Evolutionary conservation across 1,284 basidiomycete genomes (phyloP).

Genomic region (Hypsizygus ulmarius): DNA sequence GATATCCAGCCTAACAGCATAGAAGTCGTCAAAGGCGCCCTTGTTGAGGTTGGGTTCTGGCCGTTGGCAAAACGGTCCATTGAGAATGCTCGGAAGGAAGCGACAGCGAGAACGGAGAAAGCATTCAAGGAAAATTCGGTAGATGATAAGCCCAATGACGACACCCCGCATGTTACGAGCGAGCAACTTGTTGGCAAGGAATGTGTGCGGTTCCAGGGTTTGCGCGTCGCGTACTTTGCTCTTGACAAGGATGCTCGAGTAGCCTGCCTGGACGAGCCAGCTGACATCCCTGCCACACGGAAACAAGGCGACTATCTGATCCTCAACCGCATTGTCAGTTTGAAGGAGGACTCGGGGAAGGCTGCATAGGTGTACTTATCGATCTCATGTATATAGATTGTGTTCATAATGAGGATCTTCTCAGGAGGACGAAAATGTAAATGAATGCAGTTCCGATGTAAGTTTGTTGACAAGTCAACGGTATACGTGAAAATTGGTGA

Average conservation of each 20-base stretch:
- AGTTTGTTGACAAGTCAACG: constrained; percentile 17
- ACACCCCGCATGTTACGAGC: constrained; percentile 67
- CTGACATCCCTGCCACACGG: constrained; percentile 40
- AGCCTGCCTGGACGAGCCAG: constrained; percentile 57
- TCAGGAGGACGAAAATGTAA: not conserved
- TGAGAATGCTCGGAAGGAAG: constrained; percentile 64
- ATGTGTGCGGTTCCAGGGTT: constrained; percentile 93
- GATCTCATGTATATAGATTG: not conserved
- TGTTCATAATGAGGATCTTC: not conserved
- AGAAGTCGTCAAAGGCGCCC: constrained; percentile 75
- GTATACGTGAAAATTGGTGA: constrained; percentile 34
- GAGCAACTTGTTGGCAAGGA: constrained; percentile 90
- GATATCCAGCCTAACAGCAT: constrained; percentile 82
- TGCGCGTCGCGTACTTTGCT: constrained; percentile 94
- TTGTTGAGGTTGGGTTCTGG: constrained; percentile 93
- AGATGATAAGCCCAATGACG: constrained; percentile 39
- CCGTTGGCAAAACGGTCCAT: constrained; percentile 72
- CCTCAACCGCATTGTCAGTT: constrained; percentile 89
- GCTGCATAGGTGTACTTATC: constrained; percentile 25
- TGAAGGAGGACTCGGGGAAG: constrained; percentile 97
- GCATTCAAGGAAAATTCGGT: constrained; percentile 49
- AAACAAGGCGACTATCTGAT: constrained; percentile 77
- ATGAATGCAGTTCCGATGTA: constrained; percentile 17
- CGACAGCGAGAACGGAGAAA: constrained; percentile 63
- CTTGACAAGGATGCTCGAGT: constrained; percentile 84